These are phyloP conservation scores for Pouteria glomerata DNA, from an alignment of 148 eudicot genomes.

Conservation along the genomic window DNA sequence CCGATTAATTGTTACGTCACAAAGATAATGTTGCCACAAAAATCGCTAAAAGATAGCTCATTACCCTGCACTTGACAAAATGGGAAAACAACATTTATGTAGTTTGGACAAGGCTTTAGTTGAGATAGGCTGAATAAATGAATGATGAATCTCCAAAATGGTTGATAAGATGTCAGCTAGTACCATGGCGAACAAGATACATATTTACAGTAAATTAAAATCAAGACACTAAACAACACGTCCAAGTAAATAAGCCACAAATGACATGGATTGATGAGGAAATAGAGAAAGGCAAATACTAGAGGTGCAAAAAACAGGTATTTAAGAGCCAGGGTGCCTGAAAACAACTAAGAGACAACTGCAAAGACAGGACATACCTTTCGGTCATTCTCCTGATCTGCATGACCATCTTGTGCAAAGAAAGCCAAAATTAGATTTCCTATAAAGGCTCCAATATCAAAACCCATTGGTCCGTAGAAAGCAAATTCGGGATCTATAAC, in stretches of 20 bases:
- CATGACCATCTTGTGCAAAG: conserved; percentile 91
- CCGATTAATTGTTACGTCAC: background rate
- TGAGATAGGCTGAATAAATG: background rate
- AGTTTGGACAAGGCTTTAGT: background rate
- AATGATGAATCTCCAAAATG: background rate
- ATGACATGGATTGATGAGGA: background rate
- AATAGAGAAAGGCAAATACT: background rate
- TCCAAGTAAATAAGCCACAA: background rate
- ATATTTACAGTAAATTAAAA: background rate
- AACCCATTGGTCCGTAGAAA: conserved; percentile 95
- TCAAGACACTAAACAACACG: background rate
- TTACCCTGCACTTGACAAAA: background rate
- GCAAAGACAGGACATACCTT: conserved; percentile 32
- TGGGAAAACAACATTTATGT: background rate
- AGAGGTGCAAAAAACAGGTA: background rate
- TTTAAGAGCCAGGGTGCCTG: background rate
- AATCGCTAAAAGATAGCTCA: background rate
- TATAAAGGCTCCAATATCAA: conserved; percentile 85
- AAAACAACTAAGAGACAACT: conserved; percentile 6
- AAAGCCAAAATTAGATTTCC: conserved; percentile 83
- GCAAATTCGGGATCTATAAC: conserved; percentile 96
- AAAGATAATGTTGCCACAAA: background rate
- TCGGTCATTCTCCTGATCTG: conserved; percentile 50
- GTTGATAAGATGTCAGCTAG: background rate
- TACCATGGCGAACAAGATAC: background rate